These are phyloP conservation scores for Tetrapyrgos nigripes DNA, from an alignment of 1,284 basidiomycete species.

Conservation along the genomic window DNA sequence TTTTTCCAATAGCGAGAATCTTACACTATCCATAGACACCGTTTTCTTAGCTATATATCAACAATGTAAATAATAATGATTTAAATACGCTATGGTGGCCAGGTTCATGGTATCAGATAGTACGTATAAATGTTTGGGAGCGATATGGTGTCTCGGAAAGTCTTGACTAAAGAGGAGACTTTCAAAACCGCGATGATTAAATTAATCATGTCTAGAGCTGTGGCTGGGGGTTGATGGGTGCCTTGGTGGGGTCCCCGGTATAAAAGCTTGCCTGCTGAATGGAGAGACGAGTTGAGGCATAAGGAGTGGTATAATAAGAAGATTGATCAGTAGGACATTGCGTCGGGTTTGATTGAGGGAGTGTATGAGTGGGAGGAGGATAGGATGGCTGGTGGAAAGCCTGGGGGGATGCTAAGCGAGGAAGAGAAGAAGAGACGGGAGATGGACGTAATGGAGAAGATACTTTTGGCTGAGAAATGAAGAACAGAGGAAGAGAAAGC, in stretches of 20 bases:
- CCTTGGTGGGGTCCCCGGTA: slow-evolving; percentile 23
- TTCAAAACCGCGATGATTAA: slow-evolving; percentile 26
- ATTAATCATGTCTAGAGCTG: slow-evolving; percentile 26
- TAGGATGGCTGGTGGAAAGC: background rate
- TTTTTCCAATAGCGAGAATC: too few species aligned
- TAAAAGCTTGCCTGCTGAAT: slow-evolving; percentile 21
- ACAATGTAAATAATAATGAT: too few species aligned
- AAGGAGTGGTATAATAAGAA: background rate
- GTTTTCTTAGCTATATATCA: too few species aligned
- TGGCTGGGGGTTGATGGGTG: slow-evolving; percentile 29
- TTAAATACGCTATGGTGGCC: too few species aligned
- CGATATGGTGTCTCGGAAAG: slow-evolving; percentile 27
- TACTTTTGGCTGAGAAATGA: background rate
- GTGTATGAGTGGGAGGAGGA: background rate
- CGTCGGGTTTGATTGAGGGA: background rate
- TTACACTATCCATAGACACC: too few species aligned
- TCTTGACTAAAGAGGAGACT: slow-evolving; percentile 20
- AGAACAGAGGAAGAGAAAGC: background rate
- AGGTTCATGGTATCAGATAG: too few species aligned
- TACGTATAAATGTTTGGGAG: slow-evolving; percentile 29
- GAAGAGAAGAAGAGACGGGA: background rate
- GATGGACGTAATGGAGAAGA: background rate
- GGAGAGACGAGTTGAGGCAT: slow-evolving; percentile 24
- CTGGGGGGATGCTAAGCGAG: background rate
- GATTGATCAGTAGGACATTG: background rate